Evolutionary conservation across 768 basidiomycete species (phyloP).

Genomic region (Mycena albidolilacea): DNA sequence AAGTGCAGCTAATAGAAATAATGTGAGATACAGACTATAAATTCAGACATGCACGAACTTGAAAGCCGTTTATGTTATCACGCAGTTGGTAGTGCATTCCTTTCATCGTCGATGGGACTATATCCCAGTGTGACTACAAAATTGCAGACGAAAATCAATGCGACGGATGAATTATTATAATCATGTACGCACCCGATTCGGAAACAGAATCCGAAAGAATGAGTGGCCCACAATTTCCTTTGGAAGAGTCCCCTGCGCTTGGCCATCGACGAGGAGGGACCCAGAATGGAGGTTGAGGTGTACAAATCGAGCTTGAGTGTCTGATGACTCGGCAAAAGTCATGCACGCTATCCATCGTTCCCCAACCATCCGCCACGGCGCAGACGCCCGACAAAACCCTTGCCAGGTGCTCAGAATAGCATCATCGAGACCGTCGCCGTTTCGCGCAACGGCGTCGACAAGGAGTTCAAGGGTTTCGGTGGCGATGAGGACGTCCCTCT

Average conservation of each 20-base stretch:
- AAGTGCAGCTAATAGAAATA: constrained; percentile 23
- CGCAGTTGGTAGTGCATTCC: constrained; percentile 30
- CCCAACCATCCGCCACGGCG: constrained; percentile 27
- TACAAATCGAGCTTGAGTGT: constrained; percentile 47
- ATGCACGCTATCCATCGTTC: constrained; percentile 49
- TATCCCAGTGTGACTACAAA: constrained; percentile 6
- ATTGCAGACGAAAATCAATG: background rate
- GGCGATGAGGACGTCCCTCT: constrained; percentile 12
- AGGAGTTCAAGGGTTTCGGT: constrained; percentile 1
- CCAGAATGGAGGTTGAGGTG: constrained; percentile 59
- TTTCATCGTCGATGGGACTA: constrained; percentile 25
- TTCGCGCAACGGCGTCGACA: background rate
- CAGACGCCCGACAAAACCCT: constrained; percentile 19
- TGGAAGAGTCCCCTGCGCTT: constrained; percentile 56
- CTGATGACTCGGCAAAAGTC: constrained; percentile 34
- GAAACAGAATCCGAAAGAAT: constrained; percentile 39
- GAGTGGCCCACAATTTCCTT: constrained; percentile 48
- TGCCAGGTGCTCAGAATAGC: constrained; percentile 7
- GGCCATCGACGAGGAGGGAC: constrained; percentile 57
- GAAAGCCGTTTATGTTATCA: constrained; percentile 14
- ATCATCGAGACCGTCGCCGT: constrained; percentile 8
- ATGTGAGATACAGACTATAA: background rate
- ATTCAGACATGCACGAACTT: constrained; percentile 7
- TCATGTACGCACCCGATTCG: constrained; percentile 9
- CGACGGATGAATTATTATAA: background rate